Percentiles rank a stretch among this genome's conserved stretches.
Conservation (phyloP, 163 green algal genomes). For the Volvox carteri region DNA sequence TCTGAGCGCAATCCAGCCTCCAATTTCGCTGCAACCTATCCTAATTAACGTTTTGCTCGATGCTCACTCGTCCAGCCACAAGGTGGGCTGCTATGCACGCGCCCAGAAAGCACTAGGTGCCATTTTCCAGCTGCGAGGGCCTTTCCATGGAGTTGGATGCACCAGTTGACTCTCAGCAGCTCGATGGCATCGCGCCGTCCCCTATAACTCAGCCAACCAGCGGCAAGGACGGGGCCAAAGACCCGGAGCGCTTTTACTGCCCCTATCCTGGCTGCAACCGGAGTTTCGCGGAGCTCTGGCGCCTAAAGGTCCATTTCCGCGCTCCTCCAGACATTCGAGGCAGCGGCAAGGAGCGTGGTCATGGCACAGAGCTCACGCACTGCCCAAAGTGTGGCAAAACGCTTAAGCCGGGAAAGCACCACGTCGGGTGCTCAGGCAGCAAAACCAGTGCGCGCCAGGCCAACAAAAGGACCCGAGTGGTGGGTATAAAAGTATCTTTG, state of each 20-base stretch:
- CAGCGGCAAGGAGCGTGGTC: constrained; percentile 89
- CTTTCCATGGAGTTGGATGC: constrained; percentile 32
- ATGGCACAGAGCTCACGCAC: constrained; percentile 85
- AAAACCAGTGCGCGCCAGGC: constrained; percentile 71
- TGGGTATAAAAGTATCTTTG: constrained; percentile 47
- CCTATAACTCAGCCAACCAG: background rate
- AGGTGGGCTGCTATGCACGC: constrained; percentile 15
- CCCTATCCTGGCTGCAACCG: constrained; percentile 72
- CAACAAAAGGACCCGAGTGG: constrained; percentile 71
- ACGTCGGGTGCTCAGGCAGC: constrained; percentile 86
- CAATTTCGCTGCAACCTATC: no score
- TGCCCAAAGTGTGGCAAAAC: constrained; percentile 89
- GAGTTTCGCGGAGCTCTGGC: constrained; percentile 79
- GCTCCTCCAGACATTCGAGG: constrained; percentile 88
- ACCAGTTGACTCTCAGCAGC: constrained; percentile 7
- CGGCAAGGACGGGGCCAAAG: constrained; percentile 7
- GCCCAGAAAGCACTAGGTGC: background rate
- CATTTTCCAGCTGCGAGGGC: background rate
- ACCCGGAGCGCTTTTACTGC: constrained; percentile 55
- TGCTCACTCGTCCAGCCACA: background rate
- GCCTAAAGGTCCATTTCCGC: constrained; percentile 78
- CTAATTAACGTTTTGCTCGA: no score
- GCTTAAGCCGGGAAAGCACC: constrained; percentile 89
- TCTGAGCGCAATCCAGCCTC: no score
- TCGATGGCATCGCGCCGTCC: background rate